Base-by-base conservation (phyloP, 352 stramenopile species). In the Pythium sp. region DNA sequence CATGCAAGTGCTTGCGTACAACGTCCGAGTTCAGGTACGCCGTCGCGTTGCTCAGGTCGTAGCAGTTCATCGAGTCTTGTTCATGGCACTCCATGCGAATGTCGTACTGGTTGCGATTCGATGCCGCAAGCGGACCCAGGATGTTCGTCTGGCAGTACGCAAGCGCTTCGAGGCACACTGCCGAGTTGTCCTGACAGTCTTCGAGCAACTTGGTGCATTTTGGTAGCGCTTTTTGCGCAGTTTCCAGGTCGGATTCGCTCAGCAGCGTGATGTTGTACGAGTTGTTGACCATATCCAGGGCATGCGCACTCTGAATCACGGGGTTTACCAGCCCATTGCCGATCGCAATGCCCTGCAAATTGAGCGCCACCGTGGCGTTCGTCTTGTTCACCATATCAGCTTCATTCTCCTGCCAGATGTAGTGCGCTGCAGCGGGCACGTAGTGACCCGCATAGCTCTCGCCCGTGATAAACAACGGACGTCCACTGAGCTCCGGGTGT, bases 191-290 rank as follows among this genome's bases (percentile, higher is more conserved):
- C 20, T 84, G 73, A 24, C 59, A 65, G 64, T 79, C 71, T 8
- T 70, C 61, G 0, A 56, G 60, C 64, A 87, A 68, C 46, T 87
- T 76, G 32, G 55, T 60, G 55, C 55, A 60, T 9, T 60, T 22
- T 9, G 55, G 55, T 9, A 60, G 30, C 30, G 55, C 28, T 28
- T n/a, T 36, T 15, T 60, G 34, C 30, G 55, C 55, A 2, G 30
- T n/a, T 14, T 72, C 68, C n/a, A 84, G 32, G 26, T 80, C 41
- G 0, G 28, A 74, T 7, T 61, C 63, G 49, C 77, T 82, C 57
- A 89, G 58, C 5, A 92, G 67, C 54, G 80, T 86, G 57, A 92
- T 67, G 68, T 90, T 92, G 77, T 92, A 92, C 30, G 69, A 54
- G 69, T 93, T 92, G 53, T 87, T 72, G 9, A 79, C 71, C 79